These are phyloP conservation scores for Scleromitrula shiraiana DNA, from an alignment of 2,329 filamentous ascomycete species.

Conservation along the genomic window DNA sequence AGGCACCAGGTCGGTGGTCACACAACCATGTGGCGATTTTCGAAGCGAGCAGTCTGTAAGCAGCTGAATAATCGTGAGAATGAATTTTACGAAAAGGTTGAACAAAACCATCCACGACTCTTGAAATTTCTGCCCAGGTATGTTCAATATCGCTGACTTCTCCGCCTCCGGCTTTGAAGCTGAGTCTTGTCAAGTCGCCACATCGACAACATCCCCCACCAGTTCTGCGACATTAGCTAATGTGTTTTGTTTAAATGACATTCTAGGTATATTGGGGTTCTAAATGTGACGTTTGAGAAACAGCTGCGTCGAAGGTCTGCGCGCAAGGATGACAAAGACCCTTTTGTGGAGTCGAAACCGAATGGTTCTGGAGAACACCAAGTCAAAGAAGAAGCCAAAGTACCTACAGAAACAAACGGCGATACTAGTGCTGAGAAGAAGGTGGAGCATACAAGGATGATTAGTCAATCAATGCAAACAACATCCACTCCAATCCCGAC, in stretches of 20 bases:
- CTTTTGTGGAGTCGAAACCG: constrained; percentile 12
- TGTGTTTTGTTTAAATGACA: constrained; percentile 18
- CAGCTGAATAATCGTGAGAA: constrained; percentile 97
- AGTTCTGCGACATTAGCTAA: constrained; percentile 13
- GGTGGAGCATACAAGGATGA: constrained; percentile 37
- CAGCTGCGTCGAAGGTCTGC: constrained; percentile 58
- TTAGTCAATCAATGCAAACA: constrained; percentile 70
- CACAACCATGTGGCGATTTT: constrained; percentile 93
- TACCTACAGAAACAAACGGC: constrained; percentile 1
- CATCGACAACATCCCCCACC: neutral
- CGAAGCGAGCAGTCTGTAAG: constrained; percentile 90
- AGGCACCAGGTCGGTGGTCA: constrained; percentile 96
- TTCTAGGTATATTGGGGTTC: constrained; percentile 82
- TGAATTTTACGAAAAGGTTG: constrained; percentile 96
- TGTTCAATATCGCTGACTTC: constrained; percentile 21
- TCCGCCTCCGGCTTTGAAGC: constrained; percentile 26
- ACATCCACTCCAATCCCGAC: constrained; percentile 64
- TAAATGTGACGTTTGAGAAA: constrained; percentile 94
- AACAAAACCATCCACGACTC: constrained; percentile 81
- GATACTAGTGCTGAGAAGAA: constrained; percentile 19
- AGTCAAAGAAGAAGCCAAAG: constrained; percentile 5
- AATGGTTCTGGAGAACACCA: constrained; percentile 16
- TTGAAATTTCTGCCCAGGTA: constrained; percentile 85
- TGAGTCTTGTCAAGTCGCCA: constrained; percentile 21
- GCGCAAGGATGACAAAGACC: constrained; percentile 41